Evolutionary conservation across 257 asterid genomes (phyloP).

Genomic region (Forsythia suspensa): DNA sequence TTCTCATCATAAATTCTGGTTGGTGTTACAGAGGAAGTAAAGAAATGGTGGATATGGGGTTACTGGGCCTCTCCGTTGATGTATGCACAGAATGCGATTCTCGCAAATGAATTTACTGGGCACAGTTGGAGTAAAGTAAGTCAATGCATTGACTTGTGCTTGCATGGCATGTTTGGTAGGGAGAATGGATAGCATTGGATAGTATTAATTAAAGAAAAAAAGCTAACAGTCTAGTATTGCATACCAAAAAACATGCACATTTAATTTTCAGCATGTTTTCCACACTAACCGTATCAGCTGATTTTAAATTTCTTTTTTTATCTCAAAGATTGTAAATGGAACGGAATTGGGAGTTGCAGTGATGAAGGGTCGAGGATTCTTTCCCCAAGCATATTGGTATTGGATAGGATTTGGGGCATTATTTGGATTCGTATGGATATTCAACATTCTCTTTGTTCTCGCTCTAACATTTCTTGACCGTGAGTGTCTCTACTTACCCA

Average conservation of each 20-base stretch:
- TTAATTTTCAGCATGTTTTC: background rate
- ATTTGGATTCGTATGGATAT: conserved; percentile 34
- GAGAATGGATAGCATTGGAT: background rate
- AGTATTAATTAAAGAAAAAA: background rate
- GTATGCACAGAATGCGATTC: conserved; percentile 65
- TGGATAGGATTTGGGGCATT: conserved; percentile 43
- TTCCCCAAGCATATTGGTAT: conserved; percentile 39
- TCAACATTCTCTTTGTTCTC: conserved; percentile 24
- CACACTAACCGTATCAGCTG: background rate
- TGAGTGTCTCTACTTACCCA: conserved; percentile 22
- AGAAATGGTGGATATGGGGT: conserved; percentile 84
- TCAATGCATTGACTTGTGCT: background rate
- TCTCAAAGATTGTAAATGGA: conserved; percentile 23
- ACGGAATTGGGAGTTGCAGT: conserved; percentile 33
- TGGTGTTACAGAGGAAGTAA: conserved; percentile 42
- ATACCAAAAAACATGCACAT: background rate
- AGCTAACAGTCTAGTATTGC: background rate
- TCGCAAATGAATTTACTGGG: conserved; percentile 62
- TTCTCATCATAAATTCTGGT: conserved; percentile 4
- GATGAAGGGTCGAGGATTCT: conserved; percentile 36
- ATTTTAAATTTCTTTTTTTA: conserved; percentile 3
- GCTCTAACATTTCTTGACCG: conserved; percentile 37
- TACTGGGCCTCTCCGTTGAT: conserved; percentile 69
- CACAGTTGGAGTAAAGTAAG: conserved; percentile 66
- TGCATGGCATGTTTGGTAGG: background rate